Evolutionary conservation across 2,329 filamentous ascomycete genomes (phyloP), one percentile per base, ranked within the genome.

Genomic region (Raffaelea arxii): DNA sequence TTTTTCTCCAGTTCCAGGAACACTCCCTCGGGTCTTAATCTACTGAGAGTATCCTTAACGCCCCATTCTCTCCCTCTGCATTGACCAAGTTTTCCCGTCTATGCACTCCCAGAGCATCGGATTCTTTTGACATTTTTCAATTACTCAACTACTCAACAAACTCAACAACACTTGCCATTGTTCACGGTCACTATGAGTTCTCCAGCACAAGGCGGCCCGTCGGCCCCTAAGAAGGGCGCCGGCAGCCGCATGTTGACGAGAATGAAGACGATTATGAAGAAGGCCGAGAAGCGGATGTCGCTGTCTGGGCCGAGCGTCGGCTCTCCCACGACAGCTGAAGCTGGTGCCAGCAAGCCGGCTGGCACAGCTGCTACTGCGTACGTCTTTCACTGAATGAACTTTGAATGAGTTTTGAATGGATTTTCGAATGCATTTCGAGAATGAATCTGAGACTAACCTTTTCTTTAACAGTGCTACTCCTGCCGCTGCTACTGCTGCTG

Each of bases 241-340:
- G 53, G 66, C 45, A 74, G 65, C 46, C 74, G 65, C 55, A 61
- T 76, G 19, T 51, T 77, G 25, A 67, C 67, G 30, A 64, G 70
- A 30, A 64, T 74, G 56, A 77, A 69, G 64, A 71, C 70, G 3
- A 70, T 72, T 25, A 63, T 75, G 47, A 74, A 63, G 59, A 69
- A 63, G 53, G 60, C 65, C 49, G 69, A 70, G 44, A 56, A 56
- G 53, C 45, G 53, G 41, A 53, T 49, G 30, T 49, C 54, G 46
- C 30, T 55, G 41, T 51, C 59, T 40, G 43, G 56, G 43, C 27
- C 37, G 25, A 48, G 39, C 48, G 40, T 36, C 32, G 32, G 6
- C 32, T n/a, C n/a, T n/a, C n/a, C n/a, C n/a, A n/a, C n/a, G n/a
- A n/a, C n/a, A n/a, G n/a, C n/a, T n/a, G 19, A 36, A 18, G 32